Evolutionary conservation across 2,329 filamentous ascomycete species (phyloP).

Genomic region (Colletotrichum coccodes): DNA sequence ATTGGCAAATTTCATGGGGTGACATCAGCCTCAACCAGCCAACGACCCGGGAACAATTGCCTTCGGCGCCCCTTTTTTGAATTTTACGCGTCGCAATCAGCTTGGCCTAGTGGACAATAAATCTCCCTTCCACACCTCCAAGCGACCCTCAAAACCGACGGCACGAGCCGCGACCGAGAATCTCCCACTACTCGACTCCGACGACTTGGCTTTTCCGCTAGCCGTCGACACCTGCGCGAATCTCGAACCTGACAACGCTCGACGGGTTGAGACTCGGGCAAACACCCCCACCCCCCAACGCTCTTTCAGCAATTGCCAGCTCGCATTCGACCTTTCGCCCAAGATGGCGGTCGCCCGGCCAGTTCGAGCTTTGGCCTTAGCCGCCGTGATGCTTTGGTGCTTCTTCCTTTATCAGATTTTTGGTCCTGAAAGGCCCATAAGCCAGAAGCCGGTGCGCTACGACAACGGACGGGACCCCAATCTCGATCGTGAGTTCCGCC

Average conservation of each 20-base stretch:
- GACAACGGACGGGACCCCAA: constrained; percentile 75
- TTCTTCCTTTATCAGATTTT: constrained; percentile 84
- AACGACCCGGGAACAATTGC: constrained; percentile 17
- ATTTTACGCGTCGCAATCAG: constrained; percentile 27
- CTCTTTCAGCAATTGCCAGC: background rate
- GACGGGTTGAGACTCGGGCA: constrained; percentile 9
- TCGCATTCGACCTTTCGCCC: constrained; percentile 26
- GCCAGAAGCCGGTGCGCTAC: constrained; percentile 43
- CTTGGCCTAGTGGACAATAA: constrained; percentile 13
- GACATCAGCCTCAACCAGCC: constrained; percentile 32
- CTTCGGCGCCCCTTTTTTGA: constrained; percentile 28
- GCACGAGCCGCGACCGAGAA: constrained; percentile 26
- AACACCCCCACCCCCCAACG: background rate
- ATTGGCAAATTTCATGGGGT: constrained; percentile 31
- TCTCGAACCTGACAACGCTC: constrained; percentile 3
- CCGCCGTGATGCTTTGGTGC: constrained; percentile 77
- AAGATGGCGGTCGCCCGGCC: constrained; percentile 88
- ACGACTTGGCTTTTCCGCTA: constrained; percentile 25
- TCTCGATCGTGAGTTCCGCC: constrained; percentile 76
- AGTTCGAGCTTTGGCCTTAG: constrained; percentile 80
- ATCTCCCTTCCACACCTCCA: constrained; percentile 19
- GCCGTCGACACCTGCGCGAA: constrained; percentile 15
- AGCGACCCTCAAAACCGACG: constrained; percentile 19
- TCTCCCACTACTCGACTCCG: background rate
- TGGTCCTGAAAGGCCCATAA: constrained; percentile 59